These are phyloP conservation scores for Nelumbo lutea DNA, from an alignment of 164 flowering plant species.

Conservation along the genomic window DNA sequence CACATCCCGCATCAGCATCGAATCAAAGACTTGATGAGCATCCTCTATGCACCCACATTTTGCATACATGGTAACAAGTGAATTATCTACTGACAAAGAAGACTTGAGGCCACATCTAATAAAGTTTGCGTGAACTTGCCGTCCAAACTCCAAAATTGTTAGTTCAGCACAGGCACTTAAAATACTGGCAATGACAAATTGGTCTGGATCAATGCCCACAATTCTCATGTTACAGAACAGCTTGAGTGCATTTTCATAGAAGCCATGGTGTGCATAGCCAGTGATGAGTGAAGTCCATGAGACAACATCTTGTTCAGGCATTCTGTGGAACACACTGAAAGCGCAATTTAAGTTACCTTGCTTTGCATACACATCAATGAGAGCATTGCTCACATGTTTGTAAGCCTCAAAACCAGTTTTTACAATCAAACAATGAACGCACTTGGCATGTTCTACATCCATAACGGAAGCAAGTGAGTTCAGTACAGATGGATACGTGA, in stretches of 20 bases:
- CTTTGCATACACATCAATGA: slow-evolving; percentile 84
- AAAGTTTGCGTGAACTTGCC: slow-evolving; percentile 60
- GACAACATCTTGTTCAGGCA: slow-evolving; percentile 62
- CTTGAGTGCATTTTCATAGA: slow-evolving; percentile 51
- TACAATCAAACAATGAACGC: slow-evolving; percentile 56
- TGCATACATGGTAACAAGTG: slow-evolving; percentile 72
- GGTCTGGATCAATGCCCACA: slow-evolving; percentile 48
- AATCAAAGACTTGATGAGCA: slow-evolving; percentile 48
- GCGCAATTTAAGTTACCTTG: slow-evolving; percentile 43
- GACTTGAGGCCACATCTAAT: slow-evolving; percentile 42
- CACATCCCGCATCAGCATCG: slow-evolving; percentile 49
- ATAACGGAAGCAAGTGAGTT: slow-evolving; percentile 45
- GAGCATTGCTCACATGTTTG: slow-evolving; percentile 62
- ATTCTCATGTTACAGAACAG: slow-evolving; percentile 54
- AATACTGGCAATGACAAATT: slow-evolving; percentile 45
- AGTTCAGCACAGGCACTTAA: slow-evolving; percentile 74
- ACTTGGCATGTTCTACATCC: slow-evolving; percentile 35
- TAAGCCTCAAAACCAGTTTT: slow-evolving; percentile 61
- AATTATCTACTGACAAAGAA: slow-evolving; percentile 61
- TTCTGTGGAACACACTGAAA: slow-evolving; percentile 37
- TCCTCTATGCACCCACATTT: slow-evolving; percentile 75
- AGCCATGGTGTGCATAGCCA: slow-evolving; percentile 56
- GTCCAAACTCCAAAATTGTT: slow-evolving; percentile 58
- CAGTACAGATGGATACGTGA: slow-evolving; percentile 67
- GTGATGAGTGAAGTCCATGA: slow-evolving; percentile 88